These are phyloP conservation scores for Eimeria necatrix DNA, from an alignment of 169 alveolate species.

Conservation along the genomic window DNA sequence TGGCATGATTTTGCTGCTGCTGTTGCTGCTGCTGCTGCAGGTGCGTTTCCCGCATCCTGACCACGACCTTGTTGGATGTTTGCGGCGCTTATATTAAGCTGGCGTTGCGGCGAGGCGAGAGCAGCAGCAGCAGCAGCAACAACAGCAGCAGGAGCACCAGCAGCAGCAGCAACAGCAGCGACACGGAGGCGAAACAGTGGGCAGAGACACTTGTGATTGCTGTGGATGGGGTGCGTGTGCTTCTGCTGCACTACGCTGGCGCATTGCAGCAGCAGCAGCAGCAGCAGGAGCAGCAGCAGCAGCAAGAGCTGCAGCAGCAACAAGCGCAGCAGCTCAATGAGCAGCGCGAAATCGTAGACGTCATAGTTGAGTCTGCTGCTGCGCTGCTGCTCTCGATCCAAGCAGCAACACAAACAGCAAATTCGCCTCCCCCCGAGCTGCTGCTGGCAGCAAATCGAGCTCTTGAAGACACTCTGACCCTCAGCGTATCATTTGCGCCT, in stretches of 20 bases:
- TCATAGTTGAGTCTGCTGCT: constrained; percentile 22
- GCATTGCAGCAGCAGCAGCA: constrained; percentile 62
- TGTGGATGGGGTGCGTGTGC: constrained; percentile 61
- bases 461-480: not conserved
- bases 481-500: not conserved
- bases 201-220: constrained; percentile 52
- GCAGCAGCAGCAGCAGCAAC: not conserved
- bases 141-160: not conserved
- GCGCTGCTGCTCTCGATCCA: constrained; percentile 43
- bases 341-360: not conserved
- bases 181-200: constrained; percentile 32
- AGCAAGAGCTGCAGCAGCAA: constrained; percentile 55
- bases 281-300: constrained; percentile 51
- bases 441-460: constrained; percentile 42
- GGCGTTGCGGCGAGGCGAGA: not conserved
- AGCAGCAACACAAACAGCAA: not conserved
- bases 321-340: constrained; percentile 11
- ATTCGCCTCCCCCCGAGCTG: constrained; percentile 4
- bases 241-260: constrained; percentile 50
- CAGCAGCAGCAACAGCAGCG: constrained; percentile 23
- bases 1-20: not conserved
- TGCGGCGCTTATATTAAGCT: not conserved
- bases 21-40: constrained; percentile 53
- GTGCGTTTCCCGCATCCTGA: constrained; percentile 26
- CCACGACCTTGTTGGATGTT: constrained; percentile 6